Evolutionary conservation across 768 basidiomycete genomes (phyloP).

Genomic region (Trametes villosa): DNA sequence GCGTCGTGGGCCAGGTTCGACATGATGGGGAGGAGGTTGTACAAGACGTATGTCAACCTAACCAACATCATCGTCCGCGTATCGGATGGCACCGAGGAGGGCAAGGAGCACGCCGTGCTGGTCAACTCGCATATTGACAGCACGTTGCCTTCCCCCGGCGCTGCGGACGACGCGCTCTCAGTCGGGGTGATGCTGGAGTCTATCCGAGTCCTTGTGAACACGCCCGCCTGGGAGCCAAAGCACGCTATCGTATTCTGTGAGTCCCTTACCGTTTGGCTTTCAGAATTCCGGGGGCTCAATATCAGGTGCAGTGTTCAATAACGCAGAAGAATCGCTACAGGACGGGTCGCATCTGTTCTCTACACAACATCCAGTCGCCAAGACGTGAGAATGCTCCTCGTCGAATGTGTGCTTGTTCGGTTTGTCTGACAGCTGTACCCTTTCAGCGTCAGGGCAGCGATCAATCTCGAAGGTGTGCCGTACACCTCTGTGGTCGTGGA

Average conservation of each 20-base stretch:
- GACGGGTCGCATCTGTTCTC: constrained; percentile 94
- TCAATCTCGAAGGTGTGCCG: constrained; percentile 88
- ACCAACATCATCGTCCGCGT: constrained; percentile 88
- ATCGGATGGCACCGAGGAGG: constrained; percentile 70
- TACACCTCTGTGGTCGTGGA: no score
- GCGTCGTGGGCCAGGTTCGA: constrained; percentile 67
- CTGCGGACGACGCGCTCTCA: constrained; percentile 85
- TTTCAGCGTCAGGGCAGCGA: constrained; percentile 78
- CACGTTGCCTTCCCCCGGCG: constrained; percentile 87
- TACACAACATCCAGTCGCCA: constrained; percentile 79
- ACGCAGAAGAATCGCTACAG: constrained; percentile 93
- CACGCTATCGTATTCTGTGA: constrained; percentile 83
- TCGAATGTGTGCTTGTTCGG: no score
- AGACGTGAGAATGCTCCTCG: constrained; percentile 76
- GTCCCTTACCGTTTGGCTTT: constrained; percentile 36
- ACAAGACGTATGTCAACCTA: constrained; percentile 87
- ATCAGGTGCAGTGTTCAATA: constrained; percentile 76
- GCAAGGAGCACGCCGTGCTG: constrained; percentile 82
- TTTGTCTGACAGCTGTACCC: no score
- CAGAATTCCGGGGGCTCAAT: background rate
- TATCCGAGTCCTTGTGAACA: constrained; percentile 74
- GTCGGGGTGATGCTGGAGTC: constrained; percentile 93
- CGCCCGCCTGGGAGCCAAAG: constrained; percentile 70
- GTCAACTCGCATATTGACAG: constrained; percentile 91
- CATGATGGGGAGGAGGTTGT: constrained; percentile 84